Conservation (phyloP, 2,329 filamentous ascomycete species). For the Talaromyces sp. region DNA sequence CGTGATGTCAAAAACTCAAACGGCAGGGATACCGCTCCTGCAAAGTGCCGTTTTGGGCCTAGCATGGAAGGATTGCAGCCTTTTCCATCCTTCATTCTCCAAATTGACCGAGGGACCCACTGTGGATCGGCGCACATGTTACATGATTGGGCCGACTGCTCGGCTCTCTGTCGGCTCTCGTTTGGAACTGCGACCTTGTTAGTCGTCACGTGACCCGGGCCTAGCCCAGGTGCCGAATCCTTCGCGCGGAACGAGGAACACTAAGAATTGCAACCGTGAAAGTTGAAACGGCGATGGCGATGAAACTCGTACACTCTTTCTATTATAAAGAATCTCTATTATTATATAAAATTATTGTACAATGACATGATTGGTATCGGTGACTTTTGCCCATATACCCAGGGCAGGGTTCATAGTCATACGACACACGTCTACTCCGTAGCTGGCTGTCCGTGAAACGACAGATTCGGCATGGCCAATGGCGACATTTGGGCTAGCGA, state of each 20-base stretch:
- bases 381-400: neutral
- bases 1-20: neutral
- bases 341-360: too few relatives aligned
- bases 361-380: neutral
- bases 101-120: neutral
- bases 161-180: neutral
- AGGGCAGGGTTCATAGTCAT: too few relatives aligned
- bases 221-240: neutral
- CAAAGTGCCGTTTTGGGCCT: neutral
- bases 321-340: too few relatives aligned
- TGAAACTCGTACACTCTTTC: neutral
- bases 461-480: neutral
- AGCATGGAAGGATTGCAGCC: constrained; percentile 1
- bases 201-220: neutral
- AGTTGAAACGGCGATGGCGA: neutral
- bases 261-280: neutral
- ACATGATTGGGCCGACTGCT: neutral
- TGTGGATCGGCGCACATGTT: neutral
- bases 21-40: neutral
- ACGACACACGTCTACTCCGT: neutral
- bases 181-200: neutral
- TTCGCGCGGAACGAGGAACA: neutral
- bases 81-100: neutral
- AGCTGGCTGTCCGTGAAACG: too few relatives aligned
- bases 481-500: neutral